phyloP scores from a whole-genome alignment of 2,329 filamentous ascomycete genomes.

The Amauroascus verrucosus region DNA sequence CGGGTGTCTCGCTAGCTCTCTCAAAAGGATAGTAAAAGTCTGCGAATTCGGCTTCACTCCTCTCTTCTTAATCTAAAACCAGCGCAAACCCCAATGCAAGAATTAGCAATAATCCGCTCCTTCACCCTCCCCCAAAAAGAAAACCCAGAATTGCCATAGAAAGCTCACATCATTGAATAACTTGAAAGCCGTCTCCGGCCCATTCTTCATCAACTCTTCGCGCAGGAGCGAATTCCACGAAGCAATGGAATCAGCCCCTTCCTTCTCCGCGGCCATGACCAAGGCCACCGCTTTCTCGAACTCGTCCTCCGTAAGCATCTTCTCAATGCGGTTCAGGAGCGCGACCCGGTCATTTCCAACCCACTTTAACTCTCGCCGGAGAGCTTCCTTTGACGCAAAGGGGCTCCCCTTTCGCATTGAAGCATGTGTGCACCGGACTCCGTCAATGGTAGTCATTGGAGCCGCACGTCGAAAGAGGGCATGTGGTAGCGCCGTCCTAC shows the following conservation, averaged over 20 bases:
- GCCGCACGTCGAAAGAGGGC: not conserved
- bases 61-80: constrained; percentile 83
- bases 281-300: constrained; percentile 58
- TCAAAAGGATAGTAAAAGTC: constrained; percentile 76
- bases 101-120: no score
- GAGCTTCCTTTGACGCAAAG: constrained; percentile 17
- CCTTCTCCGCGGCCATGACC: constrained; percentile 56
- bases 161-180: constrained; percentile 71
- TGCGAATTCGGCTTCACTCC: constrained; percentile 66
- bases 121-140: not conserved
- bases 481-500: not conserved
- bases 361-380: constrained; percentile 51
- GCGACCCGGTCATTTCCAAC: constrained; percentile 57
- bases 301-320: constrained; percentile 49
- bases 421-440: not conserved
- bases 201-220: constrained; percentile 53
- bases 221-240: constrained; percentile 83
- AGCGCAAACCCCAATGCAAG: no score
- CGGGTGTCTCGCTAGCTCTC: constrained; percentile 52
- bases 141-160: no score
- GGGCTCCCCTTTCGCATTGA: not conserved
- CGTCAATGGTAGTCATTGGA: not conserved
- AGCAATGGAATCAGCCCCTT: constrained; percentile 54
- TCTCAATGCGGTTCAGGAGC: constrained; percentile 57
- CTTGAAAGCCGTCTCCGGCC: constrained; percentile 58